Evolutionary conservation across 306 rosid genomes (phyloP).

Genomic region (Glycine latifolia): DNA sequence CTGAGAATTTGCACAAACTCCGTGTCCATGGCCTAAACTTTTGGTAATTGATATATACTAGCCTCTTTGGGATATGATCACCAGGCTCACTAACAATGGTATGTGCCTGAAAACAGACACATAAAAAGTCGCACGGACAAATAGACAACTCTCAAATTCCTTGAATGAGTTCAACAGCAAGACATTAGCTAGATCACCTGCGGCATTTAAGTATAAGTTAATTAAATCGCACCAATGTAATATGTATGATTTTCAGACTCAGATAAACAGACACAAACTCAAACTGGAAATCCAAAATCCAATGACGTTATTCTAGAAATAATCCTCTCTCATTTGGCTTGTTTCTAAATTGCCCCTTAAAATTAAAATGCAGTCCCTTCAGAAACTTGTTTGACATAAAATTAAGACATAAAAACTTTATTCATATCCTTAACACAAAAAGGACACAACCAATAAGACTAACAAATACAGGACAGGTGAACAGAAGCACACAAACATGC

Average conservation of each 20-base stretch:
- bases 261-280: not conserved
- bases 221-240: not conserved
- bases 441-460: slow-evolving; percentile 6
- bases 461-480: not conserved
- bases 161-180: slow-evolving; percentile 23
- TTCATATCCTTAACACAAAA: not conserved
- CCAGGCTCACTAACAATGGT: slow-evolving; percentile 57
- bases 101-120: slow-evolving; percentile 47
- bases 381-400: not conserved
- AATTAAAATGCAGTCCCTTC: slow-evolving; percentile 3
- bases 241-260: not conserved
- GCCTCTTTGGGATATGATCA: slow-evolving; percentile 61
- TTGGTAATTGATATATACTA: slow-evolving; percentile 62
- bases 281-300: not conserved
- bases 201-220: not conserved
- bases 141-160: slow-evolving; percentile 12
- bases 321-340: slow-evolving; percentile 3
- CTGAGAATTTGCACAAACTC: slow-evolving; percentile 56
- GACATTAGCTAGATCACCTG: slow-evolving; percentile 35
- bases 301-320: slow-evolving; percentile 6
- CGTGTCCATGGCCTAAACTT: slow-evolving; percentile 56
- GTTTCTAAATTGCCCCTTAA: slow-evolving; percentile 1
- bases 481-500: slow-evolving; percentile 9
- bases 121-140: slow-evolving; percentile 19
- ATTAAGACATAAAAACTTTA: slow-evolving; percentile 28